Percentiles rank a stretch among this genome's conserved stretches.
Evolutionary conservation across 768 basidiomycete species (phyloP).

Genomic region (Punctularia strigosozonata): DNA sequence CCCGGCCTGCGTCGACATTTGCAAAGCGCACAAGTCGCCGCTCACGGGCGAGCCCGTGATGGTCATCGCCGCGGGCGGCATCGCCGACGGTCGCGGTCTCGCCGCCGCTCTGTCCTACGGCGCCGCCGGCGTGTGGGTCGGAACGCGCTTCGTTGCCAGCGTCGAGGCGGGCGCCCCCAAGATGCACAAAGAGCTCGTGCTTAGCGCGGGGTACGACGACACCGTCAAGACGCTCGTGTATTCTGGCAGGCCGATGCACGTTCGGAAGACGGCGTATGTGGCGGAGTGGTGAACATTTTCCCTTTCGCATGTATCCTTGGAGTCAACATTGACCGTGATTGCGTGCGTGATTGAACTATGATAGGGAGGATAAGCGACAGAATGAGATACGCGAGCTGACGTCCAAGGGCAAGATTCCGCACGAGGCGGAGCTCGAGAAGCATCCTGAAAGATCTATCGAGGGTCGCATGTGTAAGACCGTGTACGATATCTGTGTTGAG

Average conservation of each 20-base stretch:
- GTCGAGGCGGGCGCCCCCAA: constrained; percentile 72
- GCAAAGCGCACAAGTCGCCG: constrained; percentile 54
- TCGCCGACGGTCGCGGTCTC: constrained; percentile 73
- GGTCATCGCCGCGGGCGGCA: constrained; percentile 79
- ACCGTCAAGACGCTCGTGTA: constrained; percentile 60
- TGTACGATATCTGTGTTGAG: too few species aligned
- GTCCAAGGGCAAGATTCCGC: constrained; percentile 58
- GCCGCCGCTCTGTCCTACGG: constrained; percentile 74
- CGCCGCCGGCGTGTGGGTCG: constrained; percentile 81
- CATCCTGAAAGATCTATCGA: constrained; percentile 56
- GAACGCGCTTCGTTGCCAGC: constrained; percentile 77
- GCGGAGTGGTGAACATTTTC: constrained; percentile 42
- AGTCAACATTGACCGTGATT: constrained; percentile 1
- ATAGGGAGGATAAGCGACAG: constrained; percentile 50
- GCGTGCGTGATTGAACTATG: neutral
- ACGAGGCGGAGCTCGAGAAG: constrained; percentile 56
- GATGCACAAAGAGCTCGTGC: constrained; percentile 54
- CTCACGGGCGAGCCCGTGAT: constrained; percentile 66
- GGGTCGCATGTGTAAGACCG: constrained; percentile 44
- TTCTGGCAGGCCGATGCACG: constrained; percentile 70
- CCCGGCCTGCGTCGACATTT: constrained; percentile 74
- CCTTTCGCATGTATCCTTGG: constrained; percentile 1
- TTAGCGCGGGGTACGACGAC: constrained; percentile 70
- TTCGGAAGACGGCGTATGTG: constrained; percentile 73
- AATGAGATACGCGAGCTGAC: constrained; percentile 49